phyloP scores from a whole-genome alignment of 192 early-diverging fungal species.

The Obelidium mucronatum region DNA sequence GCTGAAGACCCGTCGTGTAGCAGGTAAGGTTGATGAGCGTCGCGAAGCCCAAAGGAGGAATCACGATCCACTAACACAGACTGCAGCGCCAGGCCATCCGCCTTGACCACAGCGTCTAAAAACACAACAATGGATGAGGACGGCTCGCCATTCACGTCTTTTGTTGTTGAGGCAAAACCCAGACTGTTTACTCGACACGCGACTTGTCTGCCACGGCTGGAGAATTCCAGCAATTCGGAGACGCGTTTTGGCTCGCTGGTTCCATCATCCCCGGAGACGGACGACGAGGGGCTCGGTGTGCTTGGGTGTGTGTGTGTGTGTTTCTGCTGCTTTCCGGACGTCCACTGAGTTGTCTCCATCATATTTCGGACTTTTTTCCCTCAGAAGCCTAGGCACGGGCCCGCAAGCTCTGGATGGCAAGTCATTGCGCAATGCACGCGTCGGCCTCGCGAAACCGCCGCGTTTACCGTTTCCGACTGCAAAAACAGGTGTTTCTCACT shows the following conservation, averaged over 20 bases:
- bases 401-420: no score
- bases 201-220: conserved; percentile 24
- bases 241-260: background rate
- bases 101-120: no score
- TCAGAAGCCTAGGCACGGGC: background rate
- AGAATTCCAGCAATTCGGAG: background rate
- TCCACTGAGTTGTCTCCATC: no score
- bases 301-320: conserved; percentile 5
- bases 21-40: no score
- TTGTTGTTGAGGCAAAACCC: background rate
- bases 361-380: background rate
- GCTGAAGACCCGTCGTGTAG: no score
- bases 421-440: background rate
- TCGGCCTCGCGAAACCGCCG: conserved; percentile 5
- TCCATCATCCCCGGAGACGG: background rate
- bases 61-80: no score
- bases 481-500: background rate
- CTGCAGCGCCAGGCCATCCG: no score
- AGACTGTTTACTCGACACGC: conserved; percentile 63
- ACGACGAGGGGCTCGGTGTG: background rate
- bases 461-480: conserved; percentile 6
- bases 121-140: no score
- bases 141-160: background rate
- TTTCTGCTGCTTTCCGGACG: background rate
- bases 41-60: no score